Base-by-base conservation (phyloP, 2,329 filamentous ascomycete genomes). In the Orbilia brochopaga region DNA sequence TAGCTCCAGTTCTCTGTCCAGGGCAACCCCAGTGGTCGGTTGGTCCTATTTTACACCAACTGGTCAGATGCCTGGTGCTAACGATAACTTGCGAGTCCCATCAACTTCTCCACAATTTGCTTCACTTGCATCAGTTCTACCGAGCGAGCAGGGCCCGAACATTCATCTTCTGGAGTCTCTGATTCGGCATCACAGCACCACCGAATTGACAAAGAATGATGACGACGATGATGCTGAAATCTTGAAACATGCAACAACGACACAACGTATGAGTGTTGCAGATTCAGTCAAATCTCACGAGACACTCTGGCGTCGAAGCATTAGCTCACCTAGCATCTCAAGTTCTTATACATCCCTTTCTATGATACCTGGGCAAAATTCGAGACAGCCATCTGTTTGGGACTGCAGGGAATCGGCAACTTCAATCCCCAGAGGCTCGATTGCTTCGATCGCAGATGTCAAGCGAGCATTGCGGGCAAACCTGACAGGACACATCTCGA, bases 321-420 rank as follows among this genome's bases (percentile, higher is more conserved):
- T 70, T 19, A 70, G 66, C 40, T 70, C 66, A 17, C 66, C 66
- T 21, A 70, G 66, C n/a, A 63, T 70, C 35, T 59, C 66, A 21
- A 70, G 66, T 23, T 70, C 66, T 13, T 60, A 64, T 19, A 70
- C 66, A 2, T 70, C 66, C 5, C 54, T 70, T 7, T 64, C 66
- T 5, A 56, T 55, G 21, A 21, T 46, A 1, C 19, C 11, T 19
- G 66, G 48, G 0, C 8, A 17, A 1, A 54, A 46, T 19, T 70
- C 59, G 27, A 42, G 66, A 24, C 53, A 70, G 30, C 53, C 59
- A 21, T 70, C 66, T 23, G 27, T 63, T 27, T 70, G 66, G 66
- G 59, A 70, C 51, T 50, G 64, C n/a, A 19, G 66, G 40, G 54
- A 59, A 1, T 64, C 66, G 13, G 42, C 63, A 30, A 19, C 35